These are phyloP conservation scores for Talaromyces pinophilus DNA, from an alignment of 2,329 filamentous ascomycete species.

Conservation along the genomic window DNA sequence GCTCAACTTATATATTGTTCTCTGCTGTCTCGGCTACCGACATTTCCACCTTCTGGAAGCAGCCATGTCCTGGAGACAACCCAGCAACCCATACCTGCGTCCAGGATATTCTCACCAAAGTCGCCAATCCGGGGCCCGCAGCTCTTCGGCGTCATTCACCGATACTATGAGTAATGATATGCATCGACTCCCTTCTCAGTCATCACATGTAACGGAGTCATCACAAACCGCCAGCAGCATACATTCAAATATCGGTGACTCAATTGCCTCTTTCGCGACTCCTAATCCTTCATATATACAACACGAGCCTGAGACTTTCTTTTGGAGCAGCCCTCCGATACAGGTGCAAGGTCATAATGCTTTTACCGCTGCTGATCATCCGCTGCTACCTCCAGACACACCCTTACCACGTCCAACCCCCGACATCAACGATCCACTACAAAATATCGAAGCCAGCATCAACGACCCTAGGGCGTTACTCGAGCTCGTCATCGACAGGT, in stretches of 20 bases:
- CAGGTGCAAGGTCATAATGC: background rate
- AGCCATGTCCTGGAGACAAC: background rate
- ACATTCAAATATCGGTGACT: slow-evolving; percentile 15
- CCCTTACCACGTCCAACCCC: background rate
- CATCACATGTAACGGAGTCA: slow-evolving; percentile 12
- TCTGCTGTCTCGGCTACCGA: background rate
- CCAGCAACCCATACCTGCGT: background rate
- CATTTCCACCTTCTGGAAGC: background rate
- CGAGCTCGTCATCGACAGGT: background rate
- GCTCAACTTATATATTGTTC: background rate
- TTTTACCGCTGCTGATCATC: background rate
- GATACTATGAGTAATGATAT: slow-evolving; percentile 13
- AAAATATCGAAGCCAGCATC: background rate
- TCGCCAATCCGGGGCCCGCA: background rate
- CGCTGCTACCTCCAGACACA: background rate
- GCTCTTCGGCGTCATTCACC: slow-evolving; percentile 10
- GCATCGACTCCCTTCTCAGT: slow-evolving; percentile 7
- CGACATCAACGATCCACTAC: background rate
- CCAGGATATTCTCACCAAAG: background rate
- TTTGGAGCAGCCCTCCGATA: background rate
- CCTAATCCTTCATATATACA: background rate
- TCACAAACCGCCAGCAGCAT: slow-evolving; percentile 11
- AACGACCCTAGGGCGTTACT: background rate
- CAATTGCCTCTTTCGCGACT: background rate
- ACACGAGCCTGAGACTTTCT: background rate